Conservation (phyloP, 2,329 filamentous ascomycete genomes). For the Xylaria polymorpha region DNA sequence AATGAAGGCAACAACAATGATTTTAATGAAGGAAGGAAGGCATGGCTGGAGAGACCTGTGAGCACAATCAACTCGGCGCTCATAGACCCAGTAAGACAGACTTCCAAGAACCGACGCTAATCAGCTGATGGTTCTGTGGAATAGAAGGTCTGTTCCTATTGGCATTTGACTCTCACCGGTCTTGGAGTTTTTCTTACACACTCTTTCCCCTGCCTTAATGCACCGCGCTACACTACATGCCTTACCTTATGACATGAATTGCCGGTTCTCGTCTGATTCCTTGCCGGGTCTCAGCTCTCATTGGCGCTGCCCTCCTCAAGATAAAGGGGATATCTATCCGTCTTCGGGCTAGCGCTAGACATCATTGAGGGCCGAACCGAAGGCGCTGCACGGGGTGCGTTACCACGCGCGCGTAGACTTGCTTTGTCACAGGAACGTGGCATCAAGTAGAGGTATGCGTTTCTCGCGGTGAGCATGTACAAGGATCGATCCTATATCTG, state of each 20-base stretch:
- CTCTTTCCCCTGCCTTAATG: slow-evolving; percentile 33
- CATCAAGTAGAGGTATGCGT: slow-evolving; percentile 22
- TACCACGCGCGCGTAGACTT: slow-evolving; percentile 25
- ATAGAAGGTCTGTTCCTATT: slow-evolving; percentile 29
- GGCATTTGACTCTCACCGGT: slow-evolving; percentile 34
- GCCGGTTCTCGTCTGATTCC: slow-evolving; percentile 29
- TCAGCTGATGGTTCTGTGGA: slow-evolving; percentile 32
- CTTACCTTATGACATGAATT: slow-evolving; percentile 21
- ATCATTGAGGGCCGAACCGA: slow-evolving; percentile 38
- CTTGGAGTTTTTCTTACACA: slow-evolving; percentile 18
- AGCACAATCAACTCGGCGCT: slow-evolving; percentile 12
- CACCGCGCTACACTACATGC: slow-evolving; percentile 26
- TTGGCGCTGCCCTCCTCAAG: slow-evolving; percentile 17
- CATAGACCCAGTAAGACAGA: slow-evolving; percentile 9
- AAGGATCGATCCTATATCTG: slow-evolving; percentile 10
- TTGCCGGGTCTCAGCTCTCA: slow-evolving; percentile 17
- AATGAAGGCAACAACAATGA: neutral
- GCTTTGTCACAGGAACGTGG: slow-evolving; percentile 20
- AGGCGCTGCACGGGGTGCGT: slow-evolving; percentile 27
- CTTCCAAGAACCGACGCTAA: slow-evolving; percentile 22
- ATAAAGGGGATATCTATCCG: slow-evolving; percentile 23
- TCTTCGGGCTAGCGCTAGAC: slow-evolving; percentile 29
- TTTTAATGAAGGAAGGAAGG: neutral
- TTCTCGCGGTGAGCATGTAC: slow-evolving; percentile 5
- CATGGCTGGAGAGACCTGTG: slow-evolving; percentile 11